Conservation (phyloP, 2,329 filamentous ascomycete genomes). For the Talaromyces marneffei region DNA sequence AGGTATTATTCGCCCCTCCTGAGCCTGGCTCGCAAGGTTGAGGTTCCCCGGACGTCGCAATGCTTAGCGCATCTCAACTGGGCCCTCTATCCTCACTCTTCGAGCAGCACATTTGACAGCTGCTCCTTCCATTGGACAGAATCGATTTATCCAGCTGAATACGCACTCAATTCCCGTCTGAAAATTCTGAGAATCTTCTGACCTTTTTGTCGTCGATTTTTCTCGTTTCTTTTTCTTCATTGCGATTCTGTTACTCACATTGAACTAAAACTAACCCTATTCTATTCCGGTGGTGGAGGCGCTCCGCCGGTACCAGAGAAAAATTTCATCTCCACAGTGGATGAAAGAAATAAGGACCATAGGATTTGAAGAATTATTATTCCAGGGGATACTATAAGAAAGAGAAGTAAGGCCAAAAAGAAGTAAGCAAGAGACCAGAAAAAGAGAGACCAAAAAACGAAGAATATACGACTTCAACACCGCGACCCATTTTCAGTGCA, state of each 20-base stretch:
- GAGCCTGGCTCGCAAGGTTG: background rate
- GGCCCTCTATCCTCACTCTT: background rate
- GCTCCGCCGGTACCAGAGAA: constrained; percentile 6
- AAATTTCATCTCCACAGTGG: constrained; percentile 1
- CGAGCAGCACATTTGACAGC: background rate
- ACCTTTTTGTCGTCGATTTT: background rate
- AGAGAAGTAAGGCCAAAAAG: background rate
- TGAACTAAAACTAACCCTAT: constrained; percentile 4
- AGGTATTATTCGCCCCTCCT: background rate
- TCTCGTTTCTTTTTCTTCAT: background rate
- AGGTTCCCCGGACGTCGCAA: constrained; percentile 5
- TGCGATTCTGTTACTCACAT: background rate
- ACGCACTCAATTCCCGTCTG: background rate
- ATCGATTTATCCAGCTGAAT: background rate
- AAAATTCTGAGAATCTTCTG: background rate
- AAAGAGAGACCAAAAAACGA: background rate
- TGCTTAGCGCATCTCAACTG: constrained; percentile 1
- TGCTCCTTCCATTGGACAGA: background rate
- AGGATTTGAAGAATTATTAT: no score
- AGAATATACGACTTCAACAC: background rate
- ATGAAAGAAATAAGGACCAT: background rate
- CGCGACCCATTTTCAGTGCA: background rate
- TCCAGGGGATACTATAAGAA: no score
- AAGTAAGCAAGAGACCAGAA: background rate
- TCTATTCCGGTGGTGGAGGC: constrained; percentile 1